Evolutionary conservation across 495 filamentous ascomycete species (phyloP).

Genomic region (Talaromyces nanjingensis): DNA sequence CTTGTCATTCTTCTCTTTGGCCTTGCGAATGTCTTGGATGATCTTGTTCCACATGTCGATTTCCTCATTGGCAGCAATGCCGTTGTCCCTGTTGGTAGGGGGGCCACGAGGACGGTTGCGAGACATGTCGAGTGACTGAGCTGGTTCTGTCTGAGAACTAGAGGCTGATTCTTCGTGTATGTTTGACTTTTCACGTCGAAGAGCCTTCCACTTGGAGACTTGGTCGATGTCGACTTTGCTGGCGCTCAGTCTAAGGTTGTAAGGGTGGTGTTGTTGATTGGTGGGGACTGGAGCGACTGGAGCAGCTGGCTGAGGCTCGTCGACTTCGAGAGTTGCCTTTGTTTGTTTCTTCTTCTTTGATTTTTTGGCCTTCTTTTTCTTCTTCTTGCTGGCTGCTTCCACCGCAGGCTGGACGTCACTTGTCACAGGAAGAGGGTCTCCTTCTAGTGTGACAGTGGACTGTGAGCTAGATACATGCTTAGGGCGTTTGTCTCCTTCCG

Average conservation of each 20-base stretch:
- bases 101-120: slow-evolving; percentile 38
- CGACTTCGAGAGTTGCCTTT: not conserved
- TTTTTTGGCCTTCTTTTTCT: not conserved
- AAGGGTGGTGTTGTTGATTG: not conserved
- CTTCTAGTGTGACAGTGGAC: not conserved
- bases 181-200: not conserved
- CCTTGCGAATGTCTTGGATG: slow-evolving; percentile 47
- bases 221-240: not conserved
- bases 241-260: not conserved
- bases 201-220: not conserved
- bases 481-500: not conserved
- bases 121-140: slow-evolving; percentile 24
- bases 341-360: not conserved
- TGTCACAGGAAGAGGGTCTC: not conserved
- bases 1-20: slow-evolving; percentile 57
- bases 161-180: not conserved
- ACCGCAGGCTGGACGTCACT: no score
- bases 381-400: not conserved
- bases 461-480: not conserved
- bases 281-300: not conserved
- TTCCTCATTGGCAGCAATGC: slow-evolving; percentile 52
- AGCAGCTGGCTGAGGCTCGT: not conserved
- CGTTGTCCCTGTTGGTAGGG: slow-evolving; percentile 37
- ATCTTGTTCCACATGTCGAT: slow-evolving; percentile 59
- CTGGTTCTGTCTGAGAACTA: not conserved